Evolutionary conservation across 768 basidiomycete genomes (phyloP).

Genomic region (Serendipita vermifera): DNA sequence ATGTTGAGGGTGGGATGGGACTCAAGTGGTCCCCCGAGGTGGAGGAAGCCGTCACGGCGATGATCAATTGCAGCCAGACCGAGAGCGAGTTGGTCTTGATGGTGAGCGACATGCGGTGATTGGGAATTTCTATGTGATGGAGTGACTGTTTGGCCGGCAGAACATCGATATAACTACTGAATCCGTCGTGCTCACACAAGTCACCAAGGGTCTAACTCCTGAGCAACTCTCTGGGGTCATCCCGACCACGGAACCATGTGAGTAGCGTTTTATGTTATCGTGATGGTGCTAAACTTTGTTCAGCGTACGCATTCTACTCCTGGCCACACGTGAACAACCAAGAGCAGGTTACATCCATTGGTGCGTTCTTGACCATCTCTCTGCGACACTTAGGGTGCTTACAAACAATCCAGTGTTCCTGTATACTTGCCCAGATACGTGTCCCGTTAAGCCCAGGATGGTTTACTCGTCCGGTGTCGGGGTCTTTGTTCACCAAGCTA

Average conservation of each 20-base stretch:
- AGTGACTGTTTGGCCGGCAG: conserved; percentile 26
- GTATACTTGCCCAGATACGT: conserved; percentile 75
- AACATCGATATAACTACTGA: conserved; percentile 55
- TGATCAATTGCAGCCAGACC: conserved; percentile 34
- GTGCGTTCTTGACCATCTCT: conserved; percentile 28
- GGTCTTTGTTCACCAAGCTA: conserved; percentile 43
- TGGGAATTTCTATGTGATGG: not conserved
- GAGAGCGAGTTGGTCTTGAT: conserved; percentile 47
- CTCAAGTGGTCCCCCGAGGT: conserved; percentile 56
- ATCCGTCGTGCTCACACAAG: conserved; percentile 34
- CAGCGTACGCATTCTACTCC: conserved; percentile 51
- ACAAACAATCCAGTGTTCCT: conserved; percentile 53
- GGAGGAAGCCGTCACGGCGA: conserved; percentile 46
- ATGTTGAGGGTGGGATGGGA: conserved; percentile 44
- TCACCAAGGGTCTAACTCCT: conserved; percentile 28
- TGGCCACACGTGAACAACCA: conserved; percentile 38
- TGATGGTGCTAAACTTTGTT: conserved; percentile 12
- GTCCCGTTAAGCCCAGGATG: conserved; percentile 79
- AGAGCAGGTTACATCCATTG: conserved; percentile 41
- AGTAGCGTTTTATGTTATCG: conserved; percentile 12
- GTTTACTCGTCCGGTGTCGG: conserved; percentile 65
- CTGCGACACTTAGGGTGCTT: not conserved
- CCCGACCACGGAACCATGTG: conserved; percentile 47
- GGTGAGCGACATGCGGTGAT: conserved; percentile 32
- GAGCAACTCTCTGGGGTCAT: conserved; percentile 37